Base-by-base conservation (phyloP, 2,329 filamentous ascomycete genomes). In the Cryphonectria naterciae region DNA sequence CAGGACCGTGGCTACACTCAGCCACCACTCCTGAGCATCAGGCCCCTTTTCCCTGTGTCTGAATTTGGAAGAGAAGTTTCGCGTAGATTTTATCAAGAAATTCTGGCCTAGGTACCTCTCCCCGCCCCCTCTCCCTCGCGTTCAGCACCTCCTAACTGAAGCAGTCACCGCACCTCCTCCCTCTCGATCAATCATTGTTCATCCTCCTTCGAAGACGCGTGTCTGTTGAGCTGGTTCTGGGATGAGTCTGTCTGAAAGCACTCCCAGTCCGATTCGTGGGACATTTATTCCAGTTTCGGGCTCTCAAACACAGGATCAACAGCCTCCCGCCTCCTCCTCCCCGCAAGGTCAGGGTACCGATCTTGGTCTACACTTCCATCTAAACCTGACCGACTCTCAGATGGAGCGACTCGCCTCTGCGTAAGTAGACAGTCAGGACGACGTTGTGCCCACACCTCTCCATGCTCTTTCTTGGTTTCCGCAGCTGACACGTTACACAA, bases 341-440 rank as follows among this genome's bases (percentile, higher is more conserved):
- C 76, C 83, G 4, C 80, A 79, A 5, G 78, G 75, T 54, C 79
- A 81, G 67, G 77, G 79, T 1, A 75, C 75, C 28, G 68, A 81
- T 28, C 80, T 83, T 61, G 81, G 81, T 2, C 77, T 86, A 28
- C 81, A 84, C 54, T 81, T 86, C 41, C 83, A 84, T 35, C 80
- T 86, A 74, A 85, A 85, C 72, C 73, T 86, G 68, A 86, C 84
- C 5, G 83, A 86, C 62, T 81, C 80, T 0, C 83, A 86, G 72
- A 82, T 86, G 79, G 82, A 86, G 69, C 83, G 79, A 71, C 78
- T 86, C 60, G 82, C 85, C 4, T 80, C 83, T 64, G 83, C 80
- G 85, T 86, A 79, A 72, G 83, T 67, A 41, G 11, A 52, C 39
- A 25, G 8, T 19, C 67, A 17, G 13, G 37, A 43, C n/a, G 37